Percentiles rank a stretch among this genome's conserved stretches.
Conservation (phyloP, 2,329 filamentous ascomycete species). For the Colletotrichum simmondsii region DNA sequence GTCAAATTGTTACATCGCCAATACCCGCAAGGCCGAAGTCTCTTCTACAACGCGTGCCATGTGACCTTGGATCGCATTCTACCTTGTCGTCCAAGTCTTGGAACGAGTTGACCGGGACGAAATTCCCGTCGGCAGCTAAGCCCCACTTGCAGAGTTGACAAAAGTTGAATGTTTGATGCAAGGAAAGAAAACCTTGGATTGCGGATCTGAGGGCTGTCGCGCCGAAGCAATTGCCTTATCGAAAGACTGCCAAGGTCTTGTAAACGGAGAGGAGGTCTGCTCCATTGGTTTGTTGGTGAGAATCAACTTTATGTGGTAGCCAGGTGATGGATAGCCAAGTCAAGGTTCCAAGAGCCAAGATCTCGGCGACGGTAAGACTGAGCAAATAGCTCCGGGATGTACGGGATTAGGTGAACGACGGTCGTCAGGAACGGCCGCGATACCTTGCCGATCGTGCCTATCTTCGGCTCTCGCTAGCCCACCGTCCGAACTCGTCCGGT, state of each 20-base stretch:
- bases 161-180: background rate
- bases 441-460: constrained; percentile 19
- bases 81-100: background rate
- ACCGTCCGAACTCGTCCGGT: constrained; percentile 16
- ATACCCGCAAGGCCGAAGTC: background rate
- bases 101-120: background rate
- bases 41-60: background rate
- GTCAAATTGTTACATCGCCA: background rate
- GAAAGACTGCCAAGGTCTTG: constrained; percentile 29
- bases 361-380: constrained; percentile 14
- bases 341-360: background rate
- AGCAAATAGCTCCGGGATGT: background rate
- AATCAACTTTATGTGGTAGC: background rate
- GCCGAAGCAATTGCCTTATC: constrained; percentile 5
- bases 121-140: background rate
- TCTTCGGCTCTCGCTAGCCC: constrained; percentile 13
- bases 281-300: background rate
- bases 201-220: background rate
- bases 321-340: constrained; percentile 22
- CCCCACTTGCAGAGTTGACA: background rate
- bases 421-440: background rate
- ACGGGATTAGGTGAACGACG: background rate
- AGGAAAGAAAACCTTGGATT: background rate
- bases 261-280: background rate
- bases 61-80: background rate